Conservation (phyloP, 768 basidiomycete species). For the Rhizopogon vinicolor region DNA sequence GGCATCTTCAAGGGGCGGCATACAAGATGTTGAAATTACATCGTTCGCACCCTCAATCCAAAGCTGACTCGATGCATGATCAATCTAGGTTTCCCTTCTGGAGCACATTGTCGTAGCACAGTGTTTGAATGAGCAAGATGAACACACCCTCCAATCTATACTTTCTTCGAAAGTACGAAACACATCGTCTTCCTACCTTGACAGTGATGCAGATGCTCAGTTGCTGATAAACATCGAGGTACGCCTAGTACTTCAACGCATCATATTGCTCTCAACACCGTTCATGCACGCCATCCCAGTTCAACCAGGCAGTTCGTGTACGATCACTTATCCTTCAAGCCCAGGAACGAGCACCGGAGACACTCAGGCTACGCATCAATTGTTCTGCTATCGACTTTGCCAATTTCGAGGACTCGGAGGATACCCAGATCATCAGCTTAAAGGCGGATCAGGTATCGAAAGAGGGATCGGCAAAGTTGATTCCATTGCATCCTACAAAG, state of each 20-base stretch:
- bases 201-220: slow-evolving; percentile 72
- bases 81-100: slow-evolving; percentile 45
- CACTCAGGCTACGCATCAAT: slow-evolving; percentile 62
- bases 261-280: neutral
- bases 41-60: neutral
- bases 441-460: slow-evolving; percentile 39
- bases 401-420: slow-evolving; percentile 52
- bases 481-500: slow-evolving; percentile 58
- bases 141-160: slow-evolving; percentile 50
- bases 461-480: slow-evolving; percentile 35
- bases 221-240: slow-evolving; percentile 66
- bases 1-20: neutral
- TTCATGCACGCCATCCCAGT: slow-evolving; percentile 33
- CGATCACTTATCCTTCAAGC: slow-evolving; percentile 53
- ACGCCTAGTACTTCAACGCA: slow-evolving; percentile 19
- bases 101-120: slow-evolving; percentile 56
- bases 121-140: slow-evolving; percentile 62
- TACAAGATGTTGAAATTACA: slow-evolving; percentile 23
- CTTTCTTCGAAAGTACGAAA: slow-evolving; percentile 41
- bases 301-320: slow-evolving; percentile 64
- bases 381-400: slow-evolving; percentile 57
- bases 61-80: neutral
- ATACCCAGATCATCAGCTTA: slow-evolving; percentile 56
- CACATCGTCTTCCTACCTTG: slow-evolving; percentile 40
- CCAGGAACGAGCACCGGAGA: slow-evolving; percentile 47